Evolutionary conservation across 345 rosid genomes (phyloP).

Genomic region (Populus deltoides): DNA sequence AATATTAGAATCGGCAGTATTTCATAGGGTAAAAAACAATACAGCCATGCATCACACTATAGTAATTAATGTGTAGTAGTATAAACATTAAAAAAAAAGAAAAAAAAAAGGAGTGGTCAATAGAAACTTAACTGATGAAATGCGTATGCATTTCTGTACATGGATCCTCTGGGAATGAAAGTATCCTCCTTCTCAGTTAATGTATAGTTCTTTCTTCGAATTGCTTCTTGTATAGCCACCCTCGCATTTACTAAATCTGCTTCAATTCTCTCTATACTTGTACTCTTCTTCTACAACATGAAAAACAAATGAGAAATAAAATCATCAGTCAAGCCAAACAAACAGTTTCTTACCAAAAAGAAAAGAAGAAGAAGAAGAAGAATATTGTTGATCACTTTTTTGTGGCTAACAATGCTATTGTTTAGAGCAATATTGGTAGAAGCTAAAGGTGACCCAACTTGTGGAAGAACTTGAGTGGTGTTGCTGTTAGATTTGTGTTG

Average conservation of each 20-base stretch:
- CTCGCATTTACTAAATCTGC: constrained; percentile 45
- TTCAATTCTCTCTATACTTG: constrained; percentile 34
- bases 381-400: background rate
- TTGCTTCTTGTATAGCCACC: constrained; percentile 43
- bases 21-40: background rate
- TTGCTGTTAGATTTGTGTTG: background rate
- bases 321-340: background rate
- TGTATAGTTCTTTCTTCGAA: constrained; percentile 29
- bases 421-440: background rate
- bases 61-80: background rate
- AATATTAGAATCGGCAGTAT: no score
- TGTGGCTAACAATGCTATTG: background rate
- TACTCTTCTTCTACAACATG: constrained; percentile 20
- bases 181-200: constrained; percentile 29
- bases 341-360: background rate
- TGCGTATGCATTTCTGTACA: constrained; percentile 53
- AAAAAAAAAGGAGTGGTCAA: background rate
- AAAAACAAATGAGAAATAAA: background rate
- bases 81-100: background rate
- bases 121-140: constrained; percentile 55
- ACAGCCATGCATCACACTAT: background rate
- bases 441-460: background rate
- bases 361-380: background rate
- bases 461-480: background rate
- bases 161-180: constrained; percentile 46